Evolutionary conservation across 768 basidiomycete species (phyloP).

Genomic region (Amanita subjunquillea): DNA sequence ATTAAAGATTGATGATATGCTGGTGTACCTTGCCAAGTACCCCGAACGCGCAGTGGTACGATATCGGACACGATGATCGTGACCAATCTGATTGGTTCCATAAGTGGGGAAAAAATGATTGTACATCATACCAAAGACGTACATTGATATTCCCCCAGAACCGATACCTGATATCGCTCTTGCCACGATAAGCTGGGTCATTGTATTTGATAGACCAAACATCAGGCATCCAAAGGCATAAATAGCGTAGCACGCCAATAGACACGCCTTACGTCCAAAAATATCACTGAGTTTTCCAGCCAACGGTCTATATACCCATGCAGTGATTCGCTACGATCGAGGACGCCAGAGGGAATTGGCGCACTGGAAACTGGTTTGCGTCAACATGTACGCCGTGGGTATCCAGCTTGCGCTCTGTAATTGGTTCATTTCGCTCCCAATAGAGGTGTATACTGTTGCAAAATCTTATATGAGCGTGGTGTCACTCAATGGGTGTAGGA

Average conservation of each 20-base stretch:
- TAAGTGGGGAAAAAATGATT: background rate
- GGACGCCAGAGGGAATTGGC: constrained; percentile 2
- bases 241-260: constrained; percentile 42
- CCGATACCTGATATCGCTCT: constrained; percentile 51
- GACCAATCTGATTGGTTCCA: constrained; percentile 28
- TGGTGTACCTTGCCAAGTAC: constrained; percentile 57
- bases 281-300: constrained; percentile 61
- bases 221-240: constrained; percentile 44
- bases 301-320: constrained; percentile 31
- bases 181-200: constrained; percentile 42
- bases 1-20: background rate
- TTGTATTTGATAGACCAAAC: constrained; percentile 42
- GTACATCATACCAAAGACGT: constrained; percentile 11
- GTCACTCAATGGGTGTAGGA: background rate
- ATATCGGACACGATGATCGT: constrained; percentile 61
- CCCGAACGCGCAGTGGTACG: constrained; percentile 49
- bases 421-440: constrained; percentile 49
- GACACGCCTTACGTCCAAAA: constrained; percentile 48
- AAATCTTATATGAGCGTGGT: background rate
- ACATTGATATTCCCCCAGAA: constrained; percentile 58
- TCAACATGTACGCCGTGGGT: constrained; percentile 52
- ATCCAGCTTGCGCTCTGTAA: constrained; percentile 62
- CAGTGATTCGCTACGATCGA: too few species aligned
- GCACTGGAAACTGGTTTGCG: constrained; percentile 51
- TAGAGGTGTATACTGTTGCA: constrained; percentile 35